Evolutionary conservation across 2,329 filamentous ascomycete species (phyloP), one percentile per base, ranked within the genome.

Genomic region (Colletotrichum cordylinicola): DNA sequence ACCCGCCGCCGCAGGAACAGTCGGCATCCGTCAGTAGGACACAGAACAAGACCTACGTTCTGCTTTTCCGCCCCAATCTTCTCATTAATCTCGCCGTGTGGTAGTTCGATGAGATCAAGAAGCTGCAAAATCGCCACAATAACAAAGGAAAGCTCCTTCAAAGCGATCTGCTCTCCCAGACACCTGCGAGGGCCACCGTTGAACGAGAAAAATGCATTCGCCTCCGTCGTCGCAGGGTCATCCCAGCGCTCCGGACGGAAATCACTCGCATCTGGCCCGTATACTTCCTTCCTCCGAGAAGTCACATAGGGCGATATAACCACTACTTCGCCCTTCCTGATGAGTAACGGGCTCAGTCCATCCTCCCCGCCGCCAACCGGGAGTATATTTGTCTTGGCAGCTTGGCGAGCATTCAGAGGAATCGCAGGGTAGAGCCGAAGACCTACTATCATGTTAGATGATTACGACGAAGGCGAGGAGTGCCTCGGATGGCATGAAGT

Each of bases 281-380:
- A 48, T 6, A 48, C 39, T 48, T 48, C 18, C 18, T 48, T n/a
- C 39, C 18, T 2, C 18, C 9, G 5, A 48, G 39, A n/a, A 18
- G 9, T 48, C 18, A 48, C 18, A 2, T 48, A n/a, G 18, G 39
- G 18, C 9, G 39, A 48, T 48, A 48, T n/a, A 9, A 48, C 39
- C 9, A n/a, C 39, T 48, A n/a, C 18, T n/a, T n/a, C 39, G n/a
- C 18, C 18, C 18, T 48, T 48, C 9, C 39, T 12, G 5, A 12
- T n/a, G 18, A 48, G 9, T 0, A 48, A 4, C 2, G 1, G 0
- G 39, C 18, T 48, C 2, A 12, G 39, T 48, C 5, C 18, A 48
- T 48, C 39, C 9, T 48, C 39, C 39, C 18, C 18, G 39, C 18
- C 18, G 18, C 39, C 18, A n/a, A n/a, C 18, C 3, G 39, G 9